Evolutionary conservation across 2,329 filamentous ascomycete species (phyloP).

Genomic region (Thielaviopsis punctulata): DNA sequence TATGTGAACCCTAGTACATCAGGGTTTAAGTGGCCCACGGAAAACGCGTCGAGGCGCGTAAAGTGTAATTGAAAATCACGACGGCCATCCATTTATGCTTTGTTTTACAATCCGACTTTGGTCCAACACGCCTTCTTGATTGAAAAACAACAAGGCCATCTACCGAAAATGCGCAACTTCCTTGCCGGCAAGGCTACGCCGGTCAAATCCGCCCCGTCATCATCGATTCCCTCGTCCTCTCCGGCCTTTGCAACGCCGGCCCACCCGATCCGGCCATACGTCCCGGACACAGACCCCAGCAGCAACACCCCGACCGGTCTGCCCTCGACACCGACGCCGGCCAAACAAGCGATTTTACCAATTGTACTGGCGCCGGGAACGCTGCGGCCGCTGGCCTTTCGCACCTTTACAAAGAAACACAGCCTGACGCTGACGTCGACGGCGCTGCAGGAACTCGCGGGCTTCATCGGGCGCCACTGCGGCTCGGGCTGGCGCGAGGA

Average conservation of each 20-base stretch:
- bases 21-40: neutral
- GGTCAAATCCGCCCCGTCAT: conserved; percentile 22
- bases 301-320: conserved; percentile 28
- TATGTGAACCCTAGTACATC: no score
- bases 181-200: conserved; percentile 12
- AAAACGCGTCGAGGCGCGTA: neutral
- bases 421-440: conserved; percentile 81
- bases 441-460: conserved; percentile 66
- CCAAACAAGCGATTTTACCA: conserved; percentile 48
- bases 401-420: conserved; percentile 95
- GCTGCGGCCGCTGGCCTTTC: conserved; percentile 76
- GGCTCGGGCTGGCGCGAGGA: conserved; percentile 94
- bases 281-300: conserved; percentile 20
- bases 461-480: conserved; percentile 84
- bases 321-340: conserved; percentile 15
- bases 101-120: neutral
- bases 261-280: conserved; percentile 55
- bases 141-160: neutral
- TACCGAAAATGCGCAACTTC: conserved; percentile 12
- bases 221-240: conserved; percentile 69
- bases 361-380: conserved; percentile 79
- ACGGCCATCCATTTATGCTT: neutral
- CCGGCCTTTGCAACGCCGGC: conserved; percentile 78
- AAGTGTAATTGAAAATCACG: neutral
- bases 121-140: neutral